Percentiles rank a stretch among this genome's conserved stretches.
Evolutionary conservation across 1,139 yeast species (phyloP).

Genomic region (Candida sp.): DNA sequence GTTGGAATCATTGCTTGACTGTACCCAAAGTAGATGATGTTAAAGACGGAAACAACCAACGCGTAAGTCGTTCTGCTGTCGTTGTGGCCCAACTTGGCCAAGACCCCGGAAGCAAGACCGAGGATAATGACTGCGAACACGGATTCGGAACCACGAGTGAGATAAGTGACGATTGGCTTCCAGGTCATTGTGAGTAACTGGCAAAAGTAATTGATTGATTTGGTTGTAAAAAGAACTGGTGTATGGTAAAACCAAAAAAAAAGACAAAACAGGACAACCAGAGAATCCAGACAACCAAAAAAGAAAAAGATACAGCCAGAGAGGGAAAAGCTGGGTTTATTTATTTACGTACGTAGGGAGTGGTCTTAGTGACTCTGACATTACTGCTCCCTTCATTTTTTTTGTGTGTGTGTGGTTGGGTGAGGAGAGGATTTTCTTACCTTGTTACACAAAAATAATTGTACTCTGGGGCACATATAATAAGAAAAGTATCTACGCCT

Average conservation of each 20-base stretch:
- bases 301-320: background rate
- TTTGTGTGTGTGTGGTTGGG: too few relatives aligned
- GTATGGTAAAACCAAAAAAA: background rate
- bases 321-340: background rate
- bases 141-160: constrained; percentile 21
- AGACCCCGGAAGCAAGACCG: constrained; percentile 30
- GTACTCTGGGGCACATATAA: too few relatives aligned
- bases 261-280: background rate
- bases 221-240: background rate
- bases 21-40: constrained; percentile 27
- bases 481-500: too few relatives aligned
- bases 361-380: background rate
- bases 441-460: too few relatives aligned
- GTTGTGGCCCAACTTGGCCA: constrained; percentile 12
- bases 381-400: background rate
- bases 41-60: constrained; percentile 25
- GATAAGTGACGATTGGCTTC: constrained; percentile 8
- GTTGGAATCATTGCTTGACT: constrained; percentile 18
- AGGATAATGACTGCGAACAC: constrained; percentile 26
- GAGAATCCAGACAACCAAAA: background rate
- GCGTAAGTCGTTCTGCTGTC: constrained; percentile 21
- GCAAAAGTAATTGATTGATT: background rate
- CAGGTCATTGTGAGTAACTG: background rate
- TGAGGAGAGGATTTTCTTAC: too few relatives aligned
- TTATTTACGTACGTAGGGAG: background rate